A percentile compares a stretch with the other conserved stretches of the same genome.
These are phyloP conservation scores for Penstemon newberryi DNA, from an alignment of 257 asterid genomes.

Conservation along the genomic window DNA sequence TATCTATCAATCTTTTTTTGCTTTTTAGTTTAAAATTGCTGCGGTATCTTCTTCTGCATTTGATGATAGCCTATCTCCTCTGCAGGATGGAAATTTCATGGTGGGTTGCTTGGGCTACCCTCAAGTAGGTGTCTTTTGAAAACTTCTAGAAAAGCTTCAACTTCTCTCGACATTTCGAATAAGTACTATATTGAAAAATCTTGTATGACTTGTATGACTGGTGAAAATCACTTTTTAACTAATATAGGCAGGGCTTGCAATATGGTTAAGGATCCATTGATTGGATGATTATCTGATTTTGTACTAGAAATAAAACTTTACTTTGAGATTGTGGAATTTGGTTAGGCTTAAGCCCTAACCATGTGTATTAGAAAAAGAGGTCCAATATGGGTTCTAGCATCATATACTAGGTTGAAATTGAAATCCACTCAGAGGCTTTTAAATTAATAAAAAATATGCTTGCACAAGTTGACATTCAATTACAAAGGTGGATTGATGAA, in stretches of 20 bases:
- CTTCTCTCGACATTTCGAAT: neutral
- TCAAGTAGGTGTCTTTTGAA: constrained; percentile 53
- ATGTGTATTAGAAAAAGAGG: neutral
- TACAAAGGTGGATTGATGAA: neutral
- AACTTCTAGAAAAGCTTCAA: constrained; percentile 18
- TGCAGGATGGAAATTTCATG: constrained; percentile 99
- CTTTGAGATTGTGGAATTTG: constrained; percentile 11
- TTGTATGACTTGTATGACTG: constrained; percentile 14
- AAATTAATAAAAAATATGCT: neutral
- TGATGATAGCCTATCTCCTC: constrained; percentile 24
- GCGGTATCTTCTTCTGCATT: too few species aligned
- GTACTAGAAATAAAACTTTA: neutral
- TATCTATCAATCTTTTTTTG: constrained; percentile 14
- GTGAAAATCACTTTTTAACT: neutral
- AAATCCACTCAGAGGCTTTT: neutral
- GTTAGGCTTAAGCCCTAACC: constrained; percentile 16
- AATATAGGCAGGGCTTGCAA: neutral
- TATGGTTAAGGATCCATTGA: constrained; percentile 1
- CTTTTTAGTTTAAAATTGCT: neutral
- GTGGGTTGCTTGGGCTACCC: constrained; percentile 98
- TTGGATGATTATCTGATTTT: neutral
- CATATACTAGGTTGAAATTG: neutral
- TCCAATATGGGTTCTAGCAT: neutral
- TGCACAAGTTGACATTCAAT: neutral
- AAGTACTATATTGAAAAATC: neutral